Percentiles rank a stretch among this genome's conserved stretches.
Evolutionary conservation across 345 rosid species (phyloP).

Genomic region (Syzygium aromaticum): DNA sequence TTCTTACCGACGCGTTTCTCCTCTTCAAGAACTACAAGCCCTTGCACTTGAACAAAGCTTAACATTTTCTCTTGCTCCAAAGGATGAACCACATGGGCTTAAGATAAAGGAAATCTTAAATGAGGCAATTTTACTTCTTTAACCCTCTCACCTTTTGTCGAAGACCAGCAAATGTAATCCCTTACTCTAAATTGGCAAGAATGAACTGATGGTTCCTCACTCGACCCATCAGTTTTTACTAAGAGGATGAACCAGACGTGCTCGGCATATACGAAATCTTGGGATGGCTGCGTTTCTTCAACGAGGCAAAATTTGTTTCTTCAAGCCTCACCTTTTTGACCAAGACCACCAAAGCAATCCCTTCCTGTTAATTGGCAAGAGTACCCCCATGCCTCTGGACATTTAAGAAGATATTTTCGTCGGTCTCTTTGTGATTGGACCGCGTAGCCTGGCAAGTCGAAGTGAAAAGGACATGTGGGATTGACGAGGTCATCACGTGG

Average conservation of each 20-base stretch:
- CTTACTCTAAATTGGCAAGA: not conserved
- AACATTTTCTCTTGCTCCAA: not conserved
- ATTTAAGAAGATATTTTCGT: not conserved
- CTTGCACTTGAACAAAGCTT: not conserved
- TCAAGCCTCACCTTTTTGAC: rapidly evolving
- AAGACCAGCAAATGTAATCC: not conserved
- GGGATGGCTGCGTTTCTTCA: not conserved
- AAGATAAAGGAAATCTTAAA: not conserved
- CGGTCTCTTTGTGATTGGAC: not conserved
- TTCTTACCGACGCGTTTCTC: not conserved
- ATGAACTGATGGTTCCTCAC: too few relatives aligned
- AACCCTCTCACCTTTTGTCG: not conserved
- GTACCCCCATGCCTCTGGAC: too few relatives aligned
- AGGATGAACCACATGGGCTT: not conserved
- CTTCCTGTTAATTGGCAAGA: not conserved
- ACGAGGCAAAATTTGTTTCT: not conserved
- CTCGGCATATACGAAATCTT: not conserved
- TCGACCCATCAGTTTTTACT: too few relatives aligned
- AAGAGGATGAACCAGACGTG: rapidly evolving
- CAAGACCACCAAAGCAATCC: not conserved
- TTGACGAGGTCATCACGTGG: not conserved
- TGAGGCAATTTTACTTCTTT: not conserved
- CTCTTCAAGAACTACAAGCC: not conserved
- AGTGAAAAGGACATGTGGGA: not conserved
- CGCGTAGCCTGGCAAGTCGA: not conserved